Evolutionary conservation across 2,329 filamentous ascomycete genomes (phyloP), one percentile per base, ranked within the genome.

Genomic region (Monosporascus sp.): DNA sequence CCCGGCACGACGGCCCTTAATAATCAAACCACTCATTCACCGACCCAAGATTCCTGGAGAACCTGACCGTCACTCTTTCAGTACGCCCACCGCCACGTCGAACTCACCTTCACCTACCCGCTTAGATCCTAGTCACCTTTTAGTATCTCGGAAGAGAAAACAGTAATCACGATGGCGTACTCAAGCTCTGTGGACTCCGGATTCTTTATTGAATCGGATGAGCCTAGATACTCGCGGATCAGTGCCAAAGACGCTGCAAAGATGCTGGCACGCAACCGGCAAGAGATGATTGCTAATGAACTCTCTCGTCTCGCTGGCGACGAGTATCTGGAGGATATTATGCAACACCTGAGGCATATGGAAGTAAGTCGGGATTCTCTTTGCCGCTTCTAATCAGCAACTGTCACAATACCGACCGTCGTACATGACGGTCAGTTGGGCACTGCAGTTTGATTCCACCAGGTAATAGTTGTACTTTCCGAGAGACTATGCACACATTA

Each of bases 301-400:
- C 82, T 97, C 60, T 97, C 92, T 46, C 85, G 86, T 62, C 77
- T 89, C 62, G 91, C 91, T 49, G 86, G 85, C 56, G 91, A 96
- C 52, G 91, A 97, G 74, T 96, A 97, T 69, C 83, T 95, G 63
- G 91, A 96, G 71, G 93, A 97, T 70, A 88, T 97, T 69, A 85
- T 97, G 75, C 82, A 88, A 68, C 93, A 97, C 75, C 94, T 97
- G 88, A 84, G 91, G 70, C 81, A 89, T 66, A 97, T 99, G 93
- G 94, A 99, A 85, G 84, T 84, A 68, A 62, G 79, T 75, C 57
- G 2, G 20, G 5, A 17, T 20, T 44, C 41, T 44, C n/a, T 3
- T 14, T 35, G 31, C 14, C 11, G 9, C 4, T 35, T 35, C 31
- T 35, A 35, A 35, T 35, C 31, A 5, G 31, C 31, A 35, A 35